These are phyloP conservation scores for Isochrysis galbana DNA, from an alignment of 78 protist genomes.

Conservation along the genomic window DNA sequence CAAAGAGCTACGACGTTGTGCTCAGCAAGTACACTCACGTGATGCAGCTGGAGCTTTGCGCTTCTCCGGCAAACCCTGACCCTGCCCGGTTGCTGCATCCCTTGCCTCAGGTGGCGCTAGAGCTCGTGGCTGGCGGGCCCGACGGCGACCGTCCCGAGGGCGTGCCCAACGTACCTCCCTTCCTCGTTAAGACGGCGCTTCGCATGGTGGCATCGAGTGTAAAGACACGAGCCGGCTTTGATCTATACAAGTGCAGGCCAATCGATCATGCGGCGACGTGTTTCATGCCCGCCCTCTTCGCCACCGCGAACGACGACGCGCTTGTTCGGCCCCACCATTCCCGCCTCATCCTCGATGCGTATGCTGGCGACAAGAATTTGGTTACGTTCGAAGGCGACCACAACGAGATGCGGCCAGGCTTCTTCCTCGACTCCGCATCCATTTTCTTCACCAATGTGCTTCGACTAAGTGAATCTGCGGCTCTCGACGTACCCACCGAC, in stretches of 20 bases:
- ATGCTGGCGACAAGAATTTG: conserved; percentile 72
- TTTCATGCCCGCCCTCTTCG: conserved; percentile 68
- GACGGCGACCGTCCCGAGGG: background rate
- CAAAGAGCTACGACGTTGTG: too few relatives aligned
- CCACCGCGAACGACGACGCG: conserved; percentile 59
- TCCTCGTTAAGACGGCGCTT: background rate
- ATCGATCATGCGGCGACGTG: background rate
- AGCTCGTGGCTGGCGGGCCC: conserved; percentile 44
- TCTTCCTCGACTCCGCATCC: conserved; percentile 68
- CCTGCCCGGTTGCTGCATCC: background rate
- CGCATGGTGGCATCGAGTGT: background rate
- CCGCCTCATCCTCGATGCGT: conserved; percentile 38
- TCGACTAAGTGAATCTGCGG: background rate
- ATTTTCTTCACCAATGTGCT: conserved; percentile 64
- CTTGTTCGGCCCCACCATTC: conserved; percentile 68
- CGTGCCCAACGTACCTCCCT: background rate
- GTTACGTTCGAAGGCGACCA: conserved; percentile 73
- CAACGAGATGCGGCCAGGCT: conserved; percentile 68
- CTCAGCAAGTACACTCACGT: too few relatives aligned
- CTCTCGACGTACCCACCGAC: background rate
- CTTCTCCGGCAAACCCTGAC: background rate
- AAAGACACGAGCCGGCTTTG: background rate
- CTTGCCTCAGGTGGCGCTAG: conserved; percentile 54
- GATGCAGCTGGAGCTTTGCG: too few relatives aligned
- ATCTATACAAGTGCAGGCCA: conserved; percentile 9